Evolutionary conservation across 495 filamentous ascomycete species (phyloP).

Genomic region (Podospora didyma): DNA sequence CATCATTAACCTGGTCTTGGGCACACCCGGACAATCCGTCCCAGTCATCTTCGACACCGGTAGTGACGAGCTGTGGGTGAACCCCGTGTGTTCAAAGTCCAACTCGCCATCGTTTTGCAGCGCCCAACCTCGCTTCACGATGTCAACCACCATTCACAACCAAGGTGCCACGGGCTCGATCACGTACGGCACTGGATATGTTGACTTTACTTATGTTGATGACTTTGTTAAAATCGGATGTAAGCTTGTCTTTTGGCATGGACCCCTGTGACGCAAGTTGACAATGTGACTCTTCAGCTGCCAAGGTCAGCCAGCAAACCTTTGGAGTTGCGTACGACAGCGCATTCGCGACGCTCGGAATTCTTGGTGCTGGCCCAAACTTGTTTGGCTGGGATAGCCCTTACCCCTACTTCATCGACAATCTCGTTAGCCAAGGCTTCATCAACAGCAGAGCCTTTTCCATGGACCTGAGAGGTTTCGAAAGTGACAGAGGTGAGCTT

Average conservation of each 20-base stretch:
- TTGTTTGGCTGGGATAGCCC: slow-evolving; percentile 38
- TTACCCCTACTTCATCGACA: slow-evolving; percentile 64
- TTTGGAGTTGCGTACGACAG: slow-evolving; percentile 38
- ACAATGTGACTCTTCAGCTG: not conserved
- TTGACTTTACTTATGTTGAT: slow-evolving; percentile 20
- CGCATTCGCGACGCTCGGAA: slow-evolving; percentile 48
- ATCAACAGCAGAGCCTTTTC: slow-evolving; percentile 71
- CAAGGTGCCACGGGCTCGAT: slow-evolving; percentile 17
- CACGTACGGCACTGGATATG: slow-evolving; percentile 24
- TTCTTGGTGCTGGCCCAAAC: slow-evolving; percentile 68
- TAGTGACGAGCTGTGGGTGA: slow-evolving; percentile 38
- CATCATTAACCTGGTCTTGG: slow-evolving; percentile 17
- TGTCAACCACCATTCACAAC: slow-evolving; percentile 15
- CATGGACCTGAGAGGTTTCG: slow-evolving; percentile 48
- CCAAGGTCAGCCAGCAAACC: slow-evolving; percentile 32
- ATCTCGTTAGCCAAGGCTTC: slow-evolving; percentile 53
- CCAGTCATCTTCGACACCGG: slow-evolving; percentile 40
- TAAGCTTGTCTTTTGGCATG: no score
- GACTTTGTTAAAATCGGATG: slow-evolving; percentile 26
- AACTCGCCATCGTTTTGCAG: slow-evolving; percentile 23
- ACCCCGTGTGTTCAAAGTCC: slow-evolving; percentile 15
- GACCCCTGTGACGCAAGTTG: no score
- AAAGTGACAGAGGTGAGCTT: slow-evolving; percentile 56
- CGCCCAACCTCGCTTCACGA: slow-evolving; percentile 28
- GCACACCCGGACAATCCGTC: slow-evolving; percentile 29